phyloP scores from a whole-genome alignment of 2,329 filamentous ascomycete genomes.

The Arthroderma uncinatum region DNA sequence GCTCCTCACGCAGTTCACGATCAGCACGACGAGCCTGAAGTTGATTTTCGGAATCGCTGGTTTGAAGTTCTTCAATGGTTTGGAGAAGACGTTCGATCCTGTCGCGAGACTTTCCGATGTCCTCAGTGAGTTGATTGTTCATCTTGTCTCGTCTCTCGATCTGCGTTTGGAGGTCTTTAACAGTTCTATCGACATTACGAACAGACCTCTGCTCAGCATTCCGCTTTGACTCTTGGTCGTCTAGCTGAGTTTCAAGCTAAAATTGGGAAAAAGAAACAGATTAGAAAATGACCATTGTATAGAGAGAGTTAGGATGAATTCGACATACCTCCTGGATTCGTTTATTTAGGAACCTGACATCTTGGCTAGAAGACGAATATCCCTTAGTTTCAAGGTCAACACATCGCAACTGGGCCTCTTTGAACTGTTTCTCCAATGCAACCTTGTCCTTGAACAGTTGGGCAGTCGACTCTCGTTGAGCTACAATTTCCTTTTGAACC shows the following conservation, averaged over 20 bases:
- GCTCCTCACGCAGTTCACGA: constrained; percentile 78
- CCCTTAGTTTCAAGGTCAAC: constrained; percentile 96
- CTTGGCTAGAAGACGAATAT: constrained; percentile 85
- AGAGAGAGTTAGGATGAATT: constrained; percentile 17
- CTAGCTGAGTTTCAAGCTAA: constrained; percentile 78
- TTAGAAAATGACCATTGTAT: not conserved
- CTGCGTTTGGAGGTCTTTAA: constrained; percentile 85
- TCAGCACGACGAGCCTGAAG: constrained; percentile 75
- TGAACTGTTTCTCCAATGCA: constrained; percentile 74
- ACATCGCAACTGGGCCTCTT: constrained; percentile 78
- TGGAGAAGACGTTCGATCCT: constrained; percentile 80
- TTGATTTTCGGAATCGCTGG: constrained; percentile 70
- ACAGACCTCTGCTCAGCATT: constrained; percentile 74
- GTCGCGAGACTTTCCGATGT: constrained; percentile 74
- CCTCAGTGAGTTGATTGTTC: constrained; percentile 67
- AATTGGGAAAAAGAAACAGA: not conserved
- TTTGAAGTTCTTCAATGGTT: constrained; percentile 88
- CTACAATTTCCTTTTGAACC: constrained; percentile 82
- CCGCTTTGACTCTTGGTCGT: constrained; percentile 67
- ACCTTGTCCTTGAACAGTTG: constrained; percentile 85
- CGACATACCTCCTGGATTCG: constrained; percentile 76
- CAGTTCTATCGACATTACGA: constrained; percentile 84
- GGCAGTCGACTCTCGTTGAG: constrained; percentile 70
- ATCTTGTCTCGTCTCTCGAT: constrained; percentile 89
- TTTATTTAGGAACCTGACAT: constrained; percentile 88